A percentile compares a stretch with the other conserved stretches of the same genome.
Conservation (phyloP, 495 filamentous ascomycete species). For the Hypoxylon crocopeplum region DNA sequence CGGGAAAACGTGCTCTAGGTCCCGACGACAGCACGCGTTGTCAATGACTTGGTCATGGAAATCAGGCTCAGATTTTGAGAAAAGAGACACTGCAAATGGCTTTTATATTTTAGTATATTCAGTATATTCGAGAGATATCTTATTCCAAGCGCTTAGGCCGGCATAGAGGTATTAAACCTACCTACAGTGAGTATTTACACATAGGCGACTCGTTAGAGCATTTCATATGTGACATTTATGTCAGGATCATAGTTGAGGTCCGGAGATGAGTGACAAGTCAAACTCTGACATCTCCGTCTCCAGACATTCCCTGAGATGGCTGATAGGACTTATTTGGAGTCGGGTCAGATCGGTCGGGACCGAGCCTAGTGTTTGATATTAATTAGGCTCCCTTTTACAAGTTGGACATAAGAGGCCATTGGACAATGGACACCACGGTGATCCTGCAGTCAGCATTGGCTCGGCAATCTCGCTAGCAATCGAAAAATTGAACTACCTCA, state of each 20-base stretch:
- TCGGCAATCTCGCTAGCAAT: constrained; percentile 32
- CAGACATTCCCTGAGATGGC: too few species aligned
- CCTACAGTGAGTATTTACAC: too few species aligned
- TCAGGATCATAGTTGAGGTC: too few species aligned
- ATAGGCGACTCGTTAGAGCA: too few species aligned
- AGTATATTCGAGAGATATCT: neutral
- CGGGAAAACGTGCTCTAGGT: neutral
- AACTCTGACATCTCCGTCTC: too few species aligned
- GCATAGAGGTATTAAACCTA: neutral
- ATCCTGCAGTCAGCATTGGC: constrained; percentile 22
- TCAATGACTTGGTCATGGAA: neutral
- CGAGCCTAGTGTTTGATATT: constrained; percentile 18
- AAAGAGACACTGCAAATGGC: neutral
- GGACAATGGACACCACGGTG: constrained; percentile 14
- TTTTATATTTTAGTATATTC: constrained; percentile 4
- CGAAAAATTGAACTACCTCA: constrained; percentile 11
- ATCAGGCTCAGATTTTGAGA: neutral
- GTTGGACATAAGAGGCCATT: neutral
- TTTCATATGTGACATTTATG: too few species aligned
- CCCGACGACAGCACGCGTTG: neutral
- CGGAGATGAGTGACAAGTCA: too few species aligned
- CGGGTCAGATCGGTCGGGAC: too few species aligned
- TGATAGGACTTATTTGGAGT: too few species aligned
- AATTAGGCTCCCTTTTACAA: constrained; percentile 6
- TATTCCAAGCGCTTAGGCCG: neutral